Evolutionary conservation across 2,329 filamentous ascomycete genomes (phyloP), one percentile per base, ranked within the genome.

Genomic region (Amesomyces nigricolor): DNA sequence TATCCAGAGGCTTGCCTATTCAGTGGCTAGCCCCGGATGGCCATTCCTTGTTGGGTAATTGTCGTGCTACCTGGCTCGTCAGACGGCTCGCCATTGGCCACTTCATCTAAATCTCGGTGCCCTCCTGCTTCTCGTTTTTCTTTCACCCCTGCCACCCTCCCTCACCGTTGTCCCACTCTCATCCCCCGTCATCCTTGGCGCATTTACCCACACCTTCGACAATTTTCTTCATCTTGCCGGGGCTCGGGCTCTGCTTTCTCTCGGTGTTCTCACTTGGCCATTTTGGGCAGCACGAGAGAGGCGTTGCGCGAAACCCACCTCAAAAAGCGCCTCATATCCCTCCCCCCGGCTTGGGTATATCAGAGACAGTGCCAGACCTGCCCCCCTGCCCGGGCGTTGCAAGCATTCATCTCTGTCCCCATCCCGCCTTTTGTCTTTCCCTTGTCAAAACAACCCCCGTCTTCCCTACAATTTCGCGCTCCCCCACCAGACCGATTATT

Each of bases 21-120:
- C 62, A 54, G 57, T 61, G 63, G 66, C 65, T 78, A 76, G 76
- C 63, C 68, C 73, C 75, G 74, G 76, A 64, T 66, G 62, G 72
- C 66, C 64, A 68, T 68, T 75, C 68, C 75, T 72, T 64, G 77
- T 81, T 79, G 73, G 78, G 75, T 72, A 76, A 70, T 65, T 70
- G 70, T 72, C 70, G 68, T 63, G 58, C 32, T 60, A 69, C 72
- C 71, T 70, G 71, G 70, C 68, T 68, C 69, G 58, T 49, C 58
- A 64, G 49, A 58, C 46, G 53, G 59, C 57, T 66, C 65, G 66
- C 72, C 70, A 80, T 80, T 81, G 78, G 78, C 63, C 71, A 70
- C 67, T 73, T 75, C 73, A 79, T 80, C 71, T 72, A 71, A 73
- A 73, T 72, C 70, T 72, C 71, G 70, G 66, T 63, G 61, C 62